A percentile compares a stretch with the other conserved stretches of the same genome.
These are phyloP conservation scores for Globisporangium megalacanthum DNA, from an alignment of 352 stramenopile genomes.

Conservation along the genomic window DNA sequence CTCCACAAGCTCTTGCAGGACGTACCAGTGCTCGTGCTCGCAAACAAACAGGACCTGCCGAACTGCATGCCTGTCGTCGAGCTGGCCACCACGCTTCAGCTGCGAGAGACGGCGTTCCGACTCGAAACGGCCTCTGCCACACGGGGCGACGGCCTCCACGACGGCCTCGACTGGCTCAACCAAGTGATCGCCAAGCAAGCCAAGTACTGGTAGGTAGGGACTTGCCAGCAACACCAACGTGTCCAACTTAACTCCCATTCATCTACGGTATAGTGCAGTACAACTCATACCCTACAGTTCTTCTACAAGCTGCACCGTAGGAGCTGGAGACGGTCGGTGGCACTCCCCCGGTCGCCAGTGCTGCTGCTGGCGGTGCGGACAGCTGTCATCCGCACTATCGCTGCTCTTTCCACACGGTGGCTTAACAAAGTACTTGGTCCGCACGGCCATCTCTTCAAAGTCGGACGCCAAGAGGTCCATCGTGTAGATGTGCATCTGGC, in stretches of 20 bases:
- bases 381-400: too few species aligned
- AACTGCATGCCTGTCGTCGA: conserved; percentile 22
- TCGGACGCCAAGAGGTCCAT: conserved; percentile 19
- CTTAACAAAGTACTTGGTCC: background rate
- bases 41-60: conserved; percentile 42
- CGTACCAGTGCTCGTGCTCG: conserved; percentile 31
- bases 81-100: conserved; percentile 23
- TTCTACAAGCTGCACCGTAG: background rate
- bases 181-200: conserved; percentile 13
- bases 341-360: background rate
- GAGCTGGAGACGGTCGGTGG: too few species aligned
- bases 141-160: conserved; percentile 30
- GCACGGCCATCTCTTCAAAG: conserved; percentile 3
- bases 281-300: background rate
- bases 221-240: background rate
- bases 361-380: background rate
- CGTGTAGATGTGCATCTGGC: conserved; percentile 10
- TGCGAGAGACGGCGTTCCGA: conserved; percentile 3
- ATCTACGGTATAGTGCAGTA: background rate
- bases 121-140: conserved; percentile 24
- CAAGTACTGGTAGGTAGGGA: too few species aligned
- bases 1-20: conserved; percentile 28
- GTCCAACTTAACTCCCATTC: background rate
- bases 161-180: conserved; percentile 43
- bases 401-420: background rate